Evolutionary conservation across 2,329 filamentous ascomycete species (phyloP).

Genomic region (Hypoxylon sp.): DNA sequence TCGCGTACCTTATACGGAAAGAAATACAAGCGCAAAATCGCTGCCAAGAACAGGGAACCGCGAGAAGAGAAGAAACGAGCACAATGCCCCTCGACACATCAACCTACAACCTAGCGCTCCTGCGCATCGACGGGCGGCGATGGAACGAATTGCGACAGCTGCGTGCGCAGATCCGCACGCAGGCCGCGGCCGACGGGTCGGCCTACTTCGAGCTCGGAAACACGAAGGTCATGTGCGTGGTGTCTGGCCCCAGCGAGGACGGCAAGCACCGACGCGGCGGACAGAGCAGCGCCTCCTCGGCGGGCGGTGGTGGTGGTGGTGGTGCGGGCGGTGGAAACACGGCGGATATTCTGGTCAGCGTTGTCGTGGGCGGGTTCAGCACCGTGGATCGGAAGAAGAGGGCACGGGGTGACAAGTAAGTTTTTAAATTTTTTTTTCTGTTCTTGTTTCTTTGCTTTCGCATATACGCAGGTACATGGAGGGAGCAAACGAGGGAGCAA

Average conservation of each 20-base stretch:
- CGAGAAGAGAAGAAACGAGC: background rate
- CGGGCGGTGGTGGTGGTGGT: constrained; percentile 31
- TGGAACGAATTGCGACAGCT: constrained; percentile 97
- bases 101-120: constrained; percentile 85
- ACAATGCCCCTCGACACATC: constrained; percentile 95
- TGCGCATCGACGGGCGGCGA: constrained; percentile 83
- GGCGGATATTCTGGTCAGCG: constrained; percentile 77
- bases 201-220: constrained; percentile 97
- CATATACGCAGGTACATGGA: constrained; percentile 3
- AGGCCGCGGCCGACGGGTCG: constrained; percentile 90
- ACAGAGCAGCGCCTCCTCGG: constrained; percentile 18
- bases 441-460: too few species aligned
- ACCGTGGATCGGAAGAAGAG: constrained; percentile 84
- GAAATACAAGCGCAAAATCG: too few species aligned
- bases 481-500: too few species aligned
- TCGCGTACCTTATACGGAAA: too few species aligned
- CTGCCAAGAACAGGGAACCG: background rate
- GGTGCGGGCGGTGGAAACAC: constrained; percentile 51
- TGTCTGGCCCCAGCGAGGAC: constrained; percentile 83
- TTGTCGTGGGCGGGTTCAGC: constrained; percentile 87
- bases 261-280: constrained; percentile 50
- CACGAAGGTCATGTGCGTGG: constrained; percentile 94
- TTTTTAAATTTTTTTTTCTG: constrained; percentile 33
- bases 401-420: constrained; percentile 80
- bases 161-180: constrained; percentile 88